Percentiles rank a stretch among this genome's conserved stretches.
Evolutionary conservation across 768 basidiomycete species (phyloP).

Genomic region (Fibroporia radiculosa): DNA sequence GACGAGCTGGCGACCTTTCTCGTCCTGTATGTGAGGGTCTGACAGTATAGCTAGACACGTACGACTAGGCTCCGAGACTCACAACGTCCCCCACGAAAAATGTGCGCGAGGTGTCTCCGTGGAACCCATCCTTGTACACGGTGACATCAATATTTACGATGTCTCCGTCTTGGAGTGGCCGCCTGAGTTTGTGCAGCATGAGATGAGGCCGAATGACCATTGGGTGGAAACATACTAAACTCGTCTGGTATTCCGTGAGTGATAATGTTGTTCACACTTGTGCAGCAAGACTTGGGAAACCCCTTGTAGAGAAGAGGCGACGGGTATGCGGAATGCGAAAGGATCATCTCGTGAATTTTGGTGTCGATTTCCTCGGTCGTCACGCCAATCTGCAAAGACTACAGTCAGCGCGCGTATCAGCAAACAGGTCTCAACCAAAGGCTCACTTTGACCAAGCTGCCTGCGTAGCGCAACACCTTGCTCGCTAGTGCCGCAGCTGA

Average conservation of each 20-base stretch:
- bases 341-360: constrained; percentile 63
- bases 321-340: constrained; percentile 70
- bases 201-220: background rate
- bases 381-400: constrained; percentile 46
- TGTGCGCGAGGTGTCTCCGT: constrained; percentile 84
- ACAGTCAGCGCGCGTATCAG: background rate
- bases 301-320: constrained; percentile 74
- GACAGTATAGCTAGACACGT: background rate
- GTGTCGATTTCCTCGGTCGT: constrained; percentile 75
- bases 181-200: constrained; percentile 36
- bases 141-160: constrained; percentile 89
- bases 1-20: constrained; percentile 59
- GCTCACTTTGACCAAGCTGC: constrained; percentile 16
- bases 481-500: constrained; percentile 16
- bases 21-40: constrained; percentile 41
- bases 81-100: constrained; percentile 80
- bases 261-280: constrained; percentile 84
- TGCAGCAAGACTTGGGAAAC: constrained; percentile 75
- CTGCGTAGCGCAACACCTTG: constrained; percentile 15
- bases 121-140: constrained; percentile 74
- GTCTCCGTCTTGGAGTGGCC: constrained; percentile 73
- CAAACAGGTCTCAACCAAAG: background rate
- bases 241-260: constrained; percentile 89
- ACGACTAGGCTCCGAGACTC: constrained; percentile 16
- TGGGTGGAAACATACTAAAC: constrained; percentile 34